Evolutionary conservation across 2,329 filamentous ascomycete species (phyloP).

Genomic region (Claviceps arundinis): DNA sequence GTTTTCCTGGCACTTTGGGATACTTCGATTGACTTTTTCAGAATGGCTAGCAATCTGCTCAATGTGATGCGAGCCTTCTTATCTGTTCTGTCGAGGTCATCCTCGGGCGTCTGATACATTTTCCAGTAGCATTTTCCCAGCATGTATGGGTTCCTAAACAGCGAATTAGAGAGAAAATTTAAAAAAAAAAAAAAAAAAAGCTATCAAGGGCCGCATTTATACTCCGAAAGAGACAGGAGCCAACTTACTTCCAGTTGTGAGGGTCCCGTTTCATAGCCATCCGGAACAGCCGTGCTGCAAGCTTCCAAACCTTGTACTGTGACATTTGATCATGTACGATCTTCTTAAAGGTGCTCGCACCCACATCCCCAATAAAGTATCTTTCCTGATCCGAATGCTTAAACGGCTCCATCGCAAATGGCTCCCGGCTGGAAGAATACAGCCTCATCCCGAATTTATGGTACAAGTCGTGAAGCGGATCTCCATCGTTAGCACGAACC

Average conservation of each 20-base stretch:
- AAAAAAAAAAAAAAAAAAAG: background rate
- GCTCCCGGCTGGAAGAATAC: slow-evolving; percentile 48
- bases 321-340: slow-evolving; percentile 43
- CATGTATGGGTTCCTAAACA: slow-evolving; percentile 41
- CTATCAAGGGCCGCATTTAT: background rate
- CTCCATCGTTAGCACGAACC: slow-evolving; percentile 31
- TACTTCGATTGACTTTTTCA: slow-evolving; percentile 38
- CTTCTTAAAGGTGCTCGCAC: slow-evolving; percentile 36
- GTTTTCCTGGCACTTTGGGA: slow-evolving; percentile 40
- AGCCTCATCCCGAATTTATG: slow-evolving; percentile 48
- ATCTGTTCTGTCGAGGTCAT: slow-evolving; percentile 31
- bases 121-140: slow-evolving; percentile 50
- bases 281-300: slow-evolving; percentile 40
- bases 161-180: slow-evolving; percentile 5
- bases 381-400: slow-evolving; percentile 41
- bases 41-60: slow-evolving; percentile 30
- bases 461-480: slow-evolving; percentile 44
- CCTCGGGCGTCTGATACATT: slow-evolving; percentile 40
- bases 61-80: slow-evolving; percentile 17
- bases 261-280: slow-evolving; percentile 42
- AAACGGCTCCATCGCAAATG: slow-evolving; percentile 50
- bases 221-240: background rate
- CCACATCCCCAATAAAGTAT: slow-evolving; percentile 40
- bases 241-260: slow-evolving; percentile 41
- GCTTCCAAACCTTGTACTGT: slow-evolving; percentile 49